Percentiles rank a stretch among this genome's conserved stretches.
Conservation (phyloP, 352 stramenopile genomes). For the Blastocystis sp. region DNA sequence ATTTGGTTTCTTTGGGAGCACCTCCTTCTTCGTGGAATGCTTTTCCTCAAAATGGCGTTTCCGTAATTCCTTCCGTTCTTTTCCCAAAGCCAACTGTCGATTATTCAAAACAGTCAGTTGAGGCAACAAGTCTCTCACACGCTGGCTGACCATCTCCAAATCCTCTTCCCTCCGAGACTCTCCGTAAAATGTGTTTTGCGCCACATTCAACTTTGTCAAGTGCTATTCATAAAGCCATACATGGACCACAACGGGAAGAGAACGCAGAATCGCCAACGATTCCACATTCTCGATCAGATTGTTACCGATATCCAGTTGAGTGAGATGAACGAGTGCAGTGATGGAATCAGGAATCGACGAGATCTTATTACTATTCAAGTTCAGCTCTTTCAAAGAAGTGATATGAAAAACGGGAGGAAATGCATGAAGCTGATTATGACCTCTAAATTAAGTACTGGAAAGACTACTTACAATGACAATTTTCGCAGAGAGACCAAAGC, state of each 20-base stretch:
- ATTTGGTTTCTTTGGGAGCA: neutral
- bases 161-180: neutral
- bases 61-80: neutral
- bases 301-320: constrained; percentile 20
- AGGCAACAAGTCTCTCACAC: neutral
- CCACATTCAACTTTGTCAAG: constrained; percentile 38
- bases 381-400: constrained; percentile 29
- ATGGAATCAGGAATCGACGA: constrained; percentile 44
- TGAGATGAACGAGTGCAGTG: neutral
- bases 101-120: constrained; percentile 24
- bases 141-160: neutral
- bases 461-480: neutral
- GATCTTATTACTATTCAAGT: constrained; percentile 45
- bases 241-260: neutral
- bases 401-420: constrained; percentile 37
- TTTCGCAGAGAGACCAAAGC: neutral
- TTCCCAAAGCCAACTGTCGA: neutral
- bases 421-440: constrained; percentile 15
- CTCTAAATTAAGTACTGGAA: neutral
- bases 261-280: neutral
- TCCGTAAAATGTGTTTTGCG: constrained; percentile 35
- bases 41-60: constrained; percentile 31
- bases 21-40: neutral
- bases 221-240: neutral
- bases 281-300: constrained; percentile 50